Base-by-base conservation (phyloP, 208 protist species). In the Strigomonas culicis region DNA sequence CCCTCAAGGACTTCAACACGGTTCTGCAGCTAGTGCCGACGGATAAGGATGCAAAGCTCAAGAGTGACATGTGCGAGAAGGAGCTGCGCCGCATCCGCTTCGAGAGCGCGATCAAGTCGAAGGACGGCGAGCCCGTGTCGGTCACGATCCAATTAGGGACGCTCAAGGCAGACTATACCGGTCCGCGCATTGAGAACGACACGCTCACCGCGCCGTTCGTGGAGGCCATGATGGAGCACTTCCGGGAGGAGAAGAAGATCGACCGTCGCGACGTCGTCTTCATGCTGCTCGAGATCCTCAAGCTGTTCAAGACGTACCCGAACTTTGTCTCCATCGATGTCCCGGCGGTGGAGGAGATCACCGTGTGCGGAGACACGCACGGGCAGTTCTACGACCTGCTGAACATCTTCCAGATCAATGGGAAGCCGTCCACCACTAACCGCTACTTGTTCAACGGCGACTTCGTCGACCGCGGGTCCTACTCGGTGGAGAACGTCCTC, bases 341-440 rank as follows among this genome's bases (percentile, higher is more conserved):
- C n/a, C 83, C 91, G 10, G 77, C 88, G 27, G 78, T 75, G 28
- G 68, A 88, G 52, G 77, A 88, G 27, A 94, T 99, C 64, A 99
- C 94, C 19, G 96, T 99, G 25, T 99, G 97, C 86, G 98, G 98
- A 52, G 98, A 99, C 78, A 98, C 96, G 8, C 98, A 99, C 83
- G 98, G 98, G 8, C 98, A 99, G 81, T 99, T 90, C 76, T 99
- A 98, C 74, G 98, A 99, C 75, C 69, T 98, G 34, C 78, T 99
- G 31, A 95, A 99, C 74, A 98, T 99, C 65, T 99, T 99, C 68
- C 76, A 97, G 50, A 66, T 93, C 8, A 96, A 95, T 67, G 93
- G 95, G 27, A 73, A 60, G 17, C 92, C 92, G 36, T 95, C 85
- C 1, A 55, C 66, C 21, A 84, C 70, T 2, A 99, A 99, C 71